Percentiles rank a stretch among this genome's conserved stretches.
Conservation (phyloP, 2,329 filamentous ascomycete species). For the Aspergillus sp. region DNA sequence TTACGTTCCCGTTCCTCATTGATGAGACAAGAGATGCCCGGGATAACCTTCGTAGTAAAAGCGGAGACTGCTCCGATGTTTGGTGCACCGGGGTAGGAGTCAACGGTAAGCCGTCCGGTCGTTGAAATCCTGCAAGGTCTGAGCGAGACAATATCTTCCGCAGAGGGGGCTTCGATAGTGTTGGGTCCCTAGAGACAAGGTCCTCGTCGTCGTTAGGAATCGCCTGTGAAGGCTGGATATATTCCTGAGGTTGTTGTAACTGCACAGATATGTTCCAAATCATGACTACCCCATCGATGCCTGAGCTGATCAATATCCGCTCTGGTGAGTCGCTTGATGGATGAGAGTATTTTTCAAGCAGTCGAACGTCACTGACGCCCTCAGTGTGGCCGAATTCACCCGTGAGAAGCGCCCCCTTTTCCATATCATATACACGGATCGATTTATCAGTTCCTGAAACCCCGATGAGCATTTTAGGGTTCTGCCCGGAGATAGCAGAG, state of each 20-base stretch:
- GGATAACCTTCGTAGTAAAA: conserved; percentile 56
- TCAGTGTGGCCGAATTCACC: conserved; percentile 96
- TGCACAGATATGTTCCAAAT: conserved; percentile 59
- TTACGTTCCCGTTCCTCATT: conserved; percentile 29
- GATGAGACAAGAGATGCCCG: conserved; percentile 49
- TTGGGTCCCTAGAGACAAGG: conserved; percentile 47
- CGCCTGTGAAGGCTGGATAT: conserved; percentile 22
- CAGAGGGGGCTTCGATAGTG: conserved; percentile 68
- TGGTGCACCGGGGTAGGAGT: conserved; percentile 46
- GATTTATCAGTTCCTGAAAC: conserved; percentile 95
- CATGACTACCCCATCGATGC: conserved; percentile 80
- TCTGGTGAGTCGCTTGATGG: conserved; percentile 46
- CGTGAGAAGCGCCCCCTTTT: conserved; percentile 73
- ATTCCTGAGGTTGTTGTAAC: conserved; percentile 32
- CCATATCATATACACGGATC: conserved; percentile 80
- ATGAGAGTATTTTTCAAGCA: conserved; percentile 54
- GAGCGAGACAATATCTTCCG: conserved; percentile 83
- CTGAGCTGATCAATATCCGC: conserved; percentile 66
- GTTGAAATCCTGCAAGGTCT: conserved; percentile 77
- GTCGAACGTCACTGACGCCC: conserved; percentile 79
- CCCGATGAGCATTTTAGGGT: conserved; percentile 72
- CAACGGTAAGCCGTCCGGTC: conserved; percentile 46
- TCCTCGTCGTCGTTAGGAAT: conserved; percentile 31
- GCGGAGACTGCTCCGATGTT: conserved; percentile 39
- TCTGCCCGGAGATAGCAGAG: conserved; percentile 53